Base-by-base conservation (phyloP, 192 early-diverging fungal genomes). In the Entomortierella parvispora region DNA sequence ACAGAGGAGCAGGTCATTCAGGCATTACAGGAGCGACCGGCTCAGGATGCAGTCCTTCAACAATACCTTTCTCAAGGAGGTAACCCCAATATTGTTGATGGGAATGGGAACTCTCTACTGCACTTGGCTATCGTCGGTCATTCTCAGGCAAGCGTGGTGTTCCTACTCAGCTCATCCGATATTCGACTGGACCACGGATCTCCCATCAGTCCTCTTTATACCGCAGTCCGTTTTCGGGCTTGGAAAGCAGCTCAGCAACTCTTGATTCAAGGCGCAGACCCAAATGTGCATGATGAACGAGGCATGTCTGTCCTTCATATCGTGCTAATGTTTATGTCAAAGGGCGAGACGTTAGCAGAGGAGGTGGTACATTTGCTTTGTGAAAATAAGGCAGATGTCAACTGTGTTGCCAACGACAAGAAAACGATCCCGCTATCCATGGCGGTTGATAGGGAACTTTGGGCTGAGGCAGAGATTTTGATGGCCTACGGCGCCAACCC, bases 401-500 rank as follows among this genome's bases (percentile, higher is more conserved):
- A 77, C 43, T 64, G 74, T 44, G 28, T 64, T 15, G 74, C 65
- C 4, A 77, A 64, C 58, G 74, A 77, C 60, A 77, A 68, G 37
- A 77, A 68, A 43, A 56, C 56, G 14, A 77, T 68, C 26, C 74
- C 74, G 3, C 46, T 77, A 5, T 46, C 58, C 28, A 80, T 71
- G 20, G 77, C 77, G 4, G 77, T 72, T 15, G 77, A 80, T 17
- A 68, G 77, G 9, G 68, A 67, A 25, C 49, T 80, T 8, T 80
- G 69, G 70, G 77, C 68, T 11, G 77, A 80, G 57, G 77, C 62
- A 8, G 77, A 72, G 58, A 80, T 80, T 31, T 17, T 70, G 53
- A 80, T 80, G 77, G 77, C 77, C 10, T 77, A 68, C 26, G 74
- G 74, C n/a, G 74, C 74, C 7, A 77, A 77, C 25, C 74, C 74